These are phyloP conservation scores for Elaeis oleifera DNA, from an alignment of 202 grass and related monocot species.

Conservation along the genomic window DNA sequence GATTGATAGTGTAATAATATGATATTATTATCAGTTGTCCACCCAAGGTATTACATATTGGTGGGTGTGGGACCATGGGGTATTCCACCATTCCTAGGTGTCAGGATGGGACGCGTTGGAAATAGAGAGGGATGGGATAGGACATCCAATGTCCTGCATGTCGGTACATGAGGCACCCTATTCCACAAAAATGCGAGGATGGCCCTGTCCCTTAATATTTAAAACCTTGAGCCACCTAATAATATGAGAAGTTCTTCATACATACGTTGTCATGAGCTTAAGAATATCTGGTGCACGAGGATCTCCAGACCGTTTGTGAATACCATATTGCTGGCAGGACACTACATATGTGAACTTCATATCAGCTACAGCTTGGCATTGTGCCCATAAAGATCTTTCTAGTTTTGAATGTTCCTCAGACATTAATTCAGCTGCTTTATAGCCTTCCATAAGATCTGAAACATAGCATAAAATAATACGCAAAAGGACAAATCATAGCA, in stretches of 20 bases:
- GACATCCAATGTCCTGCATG: too few species aligned
- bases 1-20: too few species aligned
- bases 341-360: conserved; percentile 98
- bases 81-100: too few species aligned
- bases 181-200: too few species aligned
- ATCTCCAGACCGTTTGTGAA: conserved; percentile 79
- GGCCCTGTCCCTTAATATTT: too few species aligned
- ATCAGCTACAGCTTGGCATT: conserved; percentile 78
- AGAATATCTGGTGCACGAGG: conserved; percentile 73
- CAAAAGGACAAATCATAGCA: conserved; percentile 17
- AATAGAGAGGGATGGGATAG: too few species aligned
- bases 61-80: too few species aligned
- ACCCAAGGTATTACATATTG: too few species aligned
- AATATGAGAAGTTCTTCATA: neutral
- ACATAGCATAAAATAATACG: conserved; percentile 5
- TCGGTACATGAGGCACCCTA: too few species aligned
- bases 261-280: conserved; percentile 83
- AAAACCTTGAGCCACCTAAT: too few species aligned
- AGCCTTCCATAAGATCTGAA: conserved; percentile 92
- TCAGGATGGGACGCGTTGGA: too few species aligned
- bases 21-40: too few species aligned
- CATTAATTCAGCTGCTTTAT: conserved; percentile 68
- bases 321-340: conserved; percentile 96
- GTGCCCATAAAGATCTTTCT: conserved; percentile 49
- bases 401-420: conserved; percentile 50